Evolutionary conservation across 345 rosid species (phyloP).

Genomic region (Populus simonii): DNA sequence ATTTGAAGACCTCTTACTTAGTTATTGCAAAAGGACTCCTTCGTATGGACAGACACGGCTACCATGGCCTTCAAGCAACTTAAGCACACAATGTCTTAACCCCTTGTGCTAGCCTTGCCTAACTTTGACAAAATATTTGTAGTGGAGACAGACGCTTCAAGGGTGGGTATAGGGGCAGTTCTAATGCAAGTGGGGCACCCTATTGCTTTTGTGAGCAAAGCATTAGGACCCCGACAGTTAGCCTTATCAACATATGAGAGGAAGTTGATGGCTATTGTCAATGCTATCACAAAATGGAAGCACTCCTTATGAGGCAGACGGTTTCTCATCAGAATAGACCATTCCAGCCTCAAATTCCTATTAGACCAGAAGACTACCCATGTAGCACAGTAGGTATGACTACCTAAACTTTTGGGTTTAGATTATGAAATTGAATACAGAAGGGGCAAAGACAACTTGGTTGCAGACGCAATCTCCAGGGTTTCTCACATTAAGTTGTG

Average conservation of each 20-base stretch:
- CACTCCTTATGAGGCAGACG: no score
- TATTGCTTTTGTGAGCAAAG: neutral
- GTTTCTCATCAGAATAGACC: no score
- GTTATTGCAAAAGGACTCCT: neutral
- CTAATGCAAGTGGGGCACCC: no score
- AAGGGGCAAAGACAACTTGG: no score
- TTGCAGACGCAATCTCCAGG: no score
- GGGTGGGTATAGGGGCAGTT: no score
- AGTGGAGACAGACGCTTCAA: no score
- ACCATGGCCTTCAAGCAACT: neutral
- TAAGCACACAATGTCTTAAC: accelerated
- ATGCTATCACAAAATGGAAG: no score
- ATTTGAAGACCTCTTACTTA: neutral
- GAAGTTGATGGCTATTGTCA: neutral
- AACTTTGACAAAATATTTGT: neutral
- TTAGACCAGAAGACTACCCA: no score
- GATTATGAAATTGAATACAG: neutral
- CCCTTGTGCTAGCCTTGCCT: neutral
- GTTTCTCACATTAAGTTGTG: neutral
- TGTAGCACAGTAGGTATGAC: neutral
- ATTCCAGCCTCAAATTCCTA: neutral
- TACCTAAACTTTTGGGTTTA: no score
- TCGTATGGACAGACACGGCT: neutral
- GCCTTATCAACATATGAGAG: no score
- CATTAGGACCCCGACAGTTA: neutral